phyloP scores from a whole-genome alignment of 2,329 filamentous ascomycete genomes.

The Talaromyces sp. region DNA sequence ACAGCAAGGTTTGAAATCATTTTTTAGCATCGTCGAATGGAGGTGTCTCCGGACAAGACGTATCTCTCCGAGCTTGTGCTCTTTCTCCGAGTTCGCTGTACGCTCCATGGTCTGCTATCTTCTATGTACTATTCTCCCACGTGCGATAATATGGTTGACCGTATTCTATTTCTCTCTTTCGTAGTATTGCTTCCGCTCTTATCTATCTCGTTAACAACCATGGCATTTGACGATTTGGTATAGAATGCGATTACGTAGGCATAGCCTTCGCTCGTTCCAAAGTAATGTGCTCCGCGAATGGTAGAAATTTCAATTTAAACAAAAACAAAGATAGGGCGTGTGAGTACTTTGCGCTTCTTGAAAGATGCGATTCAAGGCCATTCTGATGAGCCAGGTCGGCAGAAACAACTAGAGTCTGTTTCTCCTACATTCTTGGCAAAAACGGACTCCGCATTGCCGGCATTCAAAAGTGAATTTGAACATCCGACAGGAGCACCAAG shows the following conservation, averaged over 20 bases:
- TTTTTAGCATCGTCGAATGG: neutral
- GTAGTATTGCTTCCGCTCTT: neutral
- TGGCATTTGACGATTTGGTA: neutral
- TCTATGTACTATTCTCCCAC: neutral
- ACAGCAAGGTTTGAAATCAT: neutral
- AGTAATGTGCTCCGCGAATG: neutral
- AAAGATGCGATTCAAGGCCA: no score
- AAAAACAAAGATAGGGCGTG: neutral
- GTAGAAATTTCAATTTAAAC: neutral
- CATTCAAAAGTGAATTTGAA: neutral
- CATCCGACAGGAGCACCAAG: neutral
- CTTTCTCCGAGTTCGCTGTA: neutral
- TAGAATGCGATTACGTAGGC: no score
- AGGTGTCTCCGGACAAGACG: neutral
- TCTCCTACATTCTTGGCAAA: neutral
- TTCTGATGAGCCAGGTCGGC: neutral
- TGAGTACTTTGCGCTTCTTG: neutral
- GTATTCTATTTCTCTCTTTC: neutral
- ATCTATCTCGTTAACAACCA: neutral
- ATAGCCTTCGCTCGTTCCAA: neutral
- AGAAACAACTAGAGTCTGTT: neutral
- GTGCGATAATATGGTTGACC: no score
- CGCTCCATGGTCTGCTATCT: neutral
- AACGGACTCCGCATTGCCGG: neutral
- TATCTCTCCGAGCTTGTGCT: slow-evolving; percentile 1